Conservation (phyloP, 441 rosid genomes). For the Gossypium davidsonii region DNA sequence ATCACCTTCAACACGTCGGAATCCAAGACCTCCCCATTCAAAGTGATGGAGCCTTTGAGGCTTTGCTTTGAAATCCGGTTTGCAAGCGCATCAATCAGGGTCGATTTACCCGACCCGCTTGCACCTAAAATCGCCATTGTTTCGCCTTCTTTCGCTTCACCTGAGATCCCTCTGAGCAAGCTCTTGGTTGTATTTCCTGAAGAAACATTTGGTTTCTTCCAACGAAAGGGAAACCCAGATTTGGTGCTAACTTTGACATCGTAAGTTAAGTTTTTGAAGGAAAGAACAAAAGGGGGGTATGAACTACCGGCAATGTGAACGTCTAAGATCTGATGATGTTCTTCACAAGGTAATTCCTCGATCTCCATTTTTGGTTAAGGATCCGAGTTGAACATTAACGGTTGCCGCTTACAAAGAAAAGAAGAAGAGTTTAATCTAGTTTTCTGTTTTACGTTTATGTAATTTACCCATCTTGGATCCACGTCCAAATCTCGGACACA, state of each 20-base stretch:
- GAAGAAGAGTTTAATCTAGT: neutral
- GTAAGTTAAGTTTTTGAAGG: conserved; percentile 48
- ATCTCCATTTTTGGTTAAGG: conserved; percentile 7
- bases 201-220: conserved; percentile 11
- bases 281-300: conserved; percentile 50
- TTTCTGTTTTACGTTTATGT: neutral
- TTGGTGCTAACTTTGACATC: conserved; percentile 34
- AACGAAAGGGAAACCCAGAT: conserved; percentile 23
- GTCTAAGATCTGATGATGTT: conserved; percentile 34
- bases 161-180: conserved; percentile 44
- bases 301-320: conserved; percentile 26
- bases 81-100: conserved; percentile 67
- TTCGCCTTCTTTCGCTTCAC: conserved; percentile 71
- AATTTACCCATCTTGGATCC: neutral
- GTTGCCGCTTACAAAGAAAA: no score
- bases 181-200: conserved; percentile 25
- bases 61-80: conserved; percentile 57
- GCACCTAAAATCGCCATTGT: conserved; percentile 75
- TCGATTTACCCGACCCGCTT: conserved; percentile 71
- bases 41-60: conserved; percentile 54
- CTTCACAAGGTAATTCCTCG: conserved; percentile 5
- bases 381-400: neutral
- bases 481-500: neutral
- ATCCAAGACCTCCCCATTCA: conserved; percentile 68
- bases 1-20: conserved; percentile 65